Evolutionary conservation across 805 yeast species (phyloP).

Genomic region (Ascoidea rubescens): DNA sequence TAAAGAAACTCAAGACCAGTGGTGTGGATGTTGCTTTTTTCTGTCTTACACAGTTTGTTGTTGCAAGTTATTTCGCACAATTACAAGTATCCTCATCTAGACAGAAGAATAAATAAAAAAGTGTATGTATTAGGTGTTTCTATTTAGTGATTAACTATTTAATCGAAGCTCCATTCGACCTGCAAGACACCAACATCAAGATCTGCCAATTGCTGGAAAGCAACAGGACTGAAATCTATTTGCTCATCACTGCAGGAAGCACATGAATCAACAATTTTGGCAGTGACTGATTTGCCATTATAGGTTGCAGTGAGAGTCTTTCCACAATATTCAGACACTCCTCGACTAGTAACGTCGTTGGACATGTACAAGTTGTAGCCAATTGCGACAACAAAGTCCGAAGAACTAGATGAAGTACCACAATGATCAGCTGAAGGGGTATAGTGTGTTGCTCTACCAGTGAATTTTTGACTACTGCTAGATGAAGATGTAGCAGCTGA

Average conservation of each 20-base stretch:
- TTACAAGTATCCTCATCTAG: no score
- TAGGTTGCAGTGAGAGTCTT: slow-evolving; percentile 30
- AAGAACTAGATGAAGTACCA: slow-evolving; percentile 29
- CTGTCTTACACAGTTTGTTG: no score
- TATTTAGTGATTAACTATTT: no score
- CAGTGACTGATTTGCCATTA: slow-evolving; percentile 34
- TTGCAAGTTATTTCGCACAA: no score
- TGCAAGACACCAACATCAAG: slow-evolving; percentile 37
- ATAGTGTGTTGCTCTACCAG: slow-evolving; percentile 31
- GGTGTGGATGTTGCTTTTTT: no score
- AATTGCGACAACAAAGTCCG: slow-evolving; percentile 41
- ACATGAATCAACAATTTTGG: slow-evolving; percentile 41
- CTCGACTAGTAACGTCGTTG: slow-evolving; percentile 9
- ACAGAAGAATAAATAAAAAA: no score
- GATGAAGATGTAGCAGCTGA: slow-evolving; percentile 8
- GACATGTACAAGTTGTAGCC: slow-evolving; percentile 26
- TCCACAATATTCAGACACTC: slow-evolving; percentile 32
- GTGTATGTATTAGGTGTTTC: no score
- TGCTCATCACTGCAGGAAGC: slow-evolving; percentile 31
- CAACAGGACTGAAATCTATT: slow-evolving; percentile 41
- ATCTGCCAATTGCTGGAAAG: slow-evolving; percentile 33
- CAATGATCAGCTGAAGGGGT: slow-evolving; percentile 37
- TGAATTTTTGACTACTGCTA: slow-evolving; percentile 10
- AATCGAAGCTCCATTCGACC: slow-evolving; percentile 29
- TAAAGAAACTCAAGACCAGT: no score